Evolutionary conservation across 352 stramenopile genomes (phyloP), one percentile per base, ranked within the genome.

Genomic region (Phytopythium sindhum): DNA sequence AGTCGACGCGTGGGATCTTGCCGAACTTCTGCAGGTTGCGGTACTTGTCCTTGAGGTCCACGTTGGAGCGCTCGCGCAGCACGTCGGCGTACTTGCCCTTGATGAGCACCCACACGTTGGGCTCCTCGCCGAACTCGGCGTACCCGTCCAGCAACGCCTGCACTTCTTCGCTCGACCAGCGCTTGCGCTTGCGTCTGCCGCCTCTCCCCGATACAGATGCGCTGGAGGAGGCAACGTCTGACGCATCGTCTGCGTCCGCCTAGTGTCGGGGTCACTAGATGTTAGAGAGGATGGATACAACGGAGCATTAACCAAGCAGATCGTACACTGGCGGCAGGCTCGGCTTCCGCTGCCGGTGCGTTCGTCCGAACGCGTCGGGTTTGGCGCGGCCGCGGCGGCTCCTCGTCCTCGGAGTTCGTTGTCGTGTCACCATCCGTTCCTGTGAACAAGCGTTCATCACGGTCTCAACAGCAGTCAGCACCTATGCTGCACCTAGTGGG

Each of bases 21-120:
- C 72, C 67, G 33, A 75, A 77, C 57, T 76, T 84, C 60, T 79
- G 42, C 39, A 94, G 42, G 61, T 94, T 94, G 44, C 85, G 85
- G 61, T 89, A 90, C 68, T 94, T 94, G 70, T 94, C 85, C 71
- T 94, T 94, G 44, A 94, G 55, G 57, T 94, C 80, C 24, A 94
- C 80, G 52, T 92, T 92, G 31, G 73, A 84, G 26, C 83, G 80
- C 58, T 75, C 59, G 4, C 66, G 62, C 29, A 94, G 72, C 31
- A 77, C 67, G 17, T 79, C 63, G 0, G 66, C 60, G 58, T 77
- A 83, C 64, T 80, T 86, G 28, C 64, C 63, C 61, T 91, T 90
- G 73, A 92, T 94, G 26, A 80, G 69, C 57, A 83, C 51, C 85
- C 85, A 94, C 39, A 88, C 66, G 50, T 86, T 88, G 15, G 67